Percentiles rank a stretch among this genome's conserved stretches.
Evolutionary conservation across 495 filamentous ascomycete genomes (phyloP).

Genomic region (Neurospora sp.): DNA sequence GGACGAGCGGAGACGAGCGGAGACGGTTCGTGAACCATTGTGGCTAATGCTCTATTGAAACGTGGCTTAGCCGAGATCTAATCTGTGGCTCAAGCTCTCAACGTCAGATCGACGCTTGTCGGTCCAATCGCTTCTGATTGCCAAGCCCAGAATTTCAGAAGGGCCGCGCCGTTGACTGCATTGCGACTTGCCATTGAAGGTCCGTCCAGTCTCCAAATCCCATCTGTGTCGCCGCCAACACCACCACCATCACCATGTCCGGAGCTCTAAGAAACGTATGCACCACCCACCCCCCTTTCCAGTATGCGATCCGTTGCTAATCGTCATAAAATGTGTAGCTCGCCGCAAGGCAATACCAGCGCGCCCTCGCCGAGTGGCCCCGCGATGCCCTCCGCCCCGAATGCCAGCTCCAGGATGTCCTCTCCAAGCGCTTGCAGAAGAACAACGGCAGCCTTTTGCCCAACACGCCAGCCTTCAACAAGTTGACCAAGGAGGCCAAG

Average conservation of each 20-base stretch:
- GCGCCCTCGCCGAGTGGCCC: conserved; percentile 69
- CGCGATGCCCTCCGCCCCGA: conserved; percentile 67
- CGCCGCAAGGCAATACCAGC: conserved; percentile 34
- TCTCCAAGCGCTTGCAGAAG: conserved; percentile 50
- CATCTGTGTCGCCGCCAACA: not conserved
- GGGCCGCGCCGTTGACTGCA: not conserved
- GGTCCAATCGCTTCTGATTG: too few relatives aligned
- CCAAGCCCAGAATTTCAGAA: not conserved
- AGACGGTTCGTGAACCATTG: not conserved
- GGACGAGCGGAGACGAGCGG: not conserved
- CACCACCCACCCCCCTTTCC: too few relatives aligned
- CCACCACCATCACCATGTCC: conserved; percentile 14
- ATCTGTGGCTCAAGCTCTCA: not conserved
- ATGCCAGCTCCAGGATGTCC: conserved; percentile 60
- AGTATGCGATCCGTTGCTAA: too few relatives aligned
- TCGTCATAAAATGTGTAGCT: too few relatives aligned
- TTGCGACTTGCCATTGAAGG: not conserved
- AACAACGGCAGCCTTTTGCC: conserved; percentile 38
- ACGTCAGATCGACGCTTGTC: not conserved
- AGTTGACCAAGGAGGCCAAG: conserved; percentile 7
- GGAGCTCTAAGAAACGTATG: conserved; percentile 2
- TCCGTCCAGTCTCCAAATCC: not conserved
- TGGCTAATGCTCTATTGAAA: not conserved
- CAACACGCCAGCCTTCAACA: not conserved
- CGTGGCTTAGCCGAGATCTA: not conserved